Evolutionary conservation across 352 stramenopile genomes (phyloP).

Genomic region (Albugo candida): DNA sequence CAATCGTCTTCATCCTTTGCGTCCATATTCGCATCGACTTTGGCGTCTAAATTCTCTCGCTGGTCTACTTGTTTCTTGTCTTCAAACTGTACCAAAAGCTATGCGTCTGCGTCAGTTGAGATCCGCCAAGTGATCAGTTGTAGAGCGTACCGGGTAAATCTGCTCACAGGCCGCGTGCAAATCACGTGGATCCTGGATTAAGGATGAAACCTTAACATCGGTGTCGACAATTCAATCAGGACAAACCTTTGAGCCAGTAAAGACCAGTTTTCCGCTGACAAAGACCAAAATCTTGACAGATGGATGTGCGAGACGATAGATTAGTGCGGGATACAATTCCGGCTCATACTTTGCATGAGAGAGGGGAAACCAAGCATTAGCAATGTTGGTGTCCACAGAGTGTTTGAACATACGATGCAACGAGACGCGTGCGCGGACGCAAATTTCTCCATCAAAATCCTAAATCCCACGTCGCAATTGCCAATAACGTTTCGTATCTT

Average conservation of each 20-base stretch:
- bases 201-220: no score
- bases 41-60: neutral
- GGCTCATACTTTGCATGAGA: conserved; percentile 90
- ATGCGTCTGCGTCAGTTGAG: neutral
- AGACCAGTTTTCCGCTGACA: conserved; percentile 95
- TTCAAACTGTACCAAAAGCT: conserved; percentile 48
- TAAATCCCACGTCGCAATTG: conserved; percentile 44
- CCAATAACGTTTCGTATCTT: conserved; percentile 76
- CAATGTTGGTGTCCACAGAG: neutral
- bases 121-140: neutral
- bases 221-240: neutral
- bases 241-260: conserved; percentile 81
- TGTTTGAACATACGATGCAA: conserved; percentile 28
- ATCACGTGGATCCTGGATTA: conserved; percentile 21
- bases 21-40: conserved; percentile 14
- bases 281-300: conserved; percentile 98
- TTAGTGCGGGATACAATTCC: conserved; percentile 97
- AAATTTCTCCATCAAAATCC: conserved; percentile 63
- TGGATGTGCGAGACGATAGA: conserved; percentile 93
- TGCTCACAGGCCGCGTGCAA: conserved; percentile 65
- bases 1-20: conserved; percentile 14
- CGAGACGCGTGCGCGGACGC: conserved; percentile 49
- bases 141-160: conserved; percentile 39
- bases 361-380: neutral
- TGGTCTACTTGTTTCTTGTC: conserved; percentile 19